A percentile compares a stretch with the other conserved stretches of the same genome.
Evolutionary conservation across 495 filamentous ascomycete species (phyloP).

Genomic region (Friedmanniomyces endolithicus): DNA sequence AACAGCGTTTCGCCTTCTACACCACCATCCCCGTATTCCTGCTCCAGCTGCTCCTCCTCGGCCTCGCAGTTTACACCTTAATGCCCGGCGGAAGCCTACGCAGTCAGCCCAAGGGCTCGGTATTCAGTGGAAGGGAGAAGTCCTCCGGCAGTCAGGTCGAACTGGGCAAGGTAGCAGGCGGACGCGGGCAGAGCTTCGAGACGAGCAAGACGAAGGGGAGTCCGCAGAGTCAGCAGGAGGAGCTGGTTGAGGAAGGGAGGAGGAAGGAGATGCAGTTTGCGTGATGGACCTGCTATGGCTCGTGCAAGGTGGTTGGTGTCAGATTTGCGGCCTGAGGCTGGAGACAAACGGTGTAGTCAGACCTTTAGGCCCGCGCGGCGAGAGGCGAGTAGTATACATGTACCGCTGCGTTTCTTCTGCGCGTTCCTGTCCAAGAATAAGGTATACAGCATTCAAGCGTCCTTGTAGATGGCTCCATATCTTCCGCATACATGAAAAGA

Average conservation of each 20-base stretch:
- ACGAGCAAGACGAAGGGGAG: slow-evolving; percentile 9
- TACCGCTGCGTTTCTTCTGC: too few relatives aligned
- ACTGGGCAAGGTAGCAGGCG: background rate
- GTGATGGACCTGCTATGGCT: background rate
- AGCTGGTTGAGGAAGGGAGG: background rate
- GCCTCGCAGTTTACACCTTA: slow-evolving; percentile 1
- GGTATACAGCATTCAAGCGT: too few relatives aligned
- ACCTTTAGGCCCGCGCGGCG: too few relatives aligned
- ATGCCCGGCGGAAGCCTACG: background rate
- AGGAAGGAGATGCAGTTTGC: slow-evolving; percentile 1
- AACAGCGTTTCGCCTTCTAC: slow-evolving; percentile 23
- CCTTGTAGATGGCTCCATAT: too few relatives aligned
- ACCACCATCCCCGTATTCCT: slow-evolving; percentile 18
- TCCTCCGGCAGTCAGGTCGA: background rate
- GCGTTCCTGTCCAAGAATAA: too few relatives aligned
- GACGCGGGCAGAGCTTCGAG: slow-evolving; percentile 1
- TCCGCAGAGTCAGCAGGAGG: slow-evolving; percentile 8
- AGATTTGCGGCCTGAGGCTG: too few relatives aligned
- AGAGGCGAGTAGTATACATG: too few relatives aligned
- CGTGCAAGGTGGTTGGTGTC: too few relatives aligned
- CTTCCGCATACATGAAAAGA: too few relatives aligned
- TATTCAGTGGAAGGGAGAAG: slow-evolving; percentile 9
- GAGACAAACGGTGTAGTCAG: too few relatives aligned
- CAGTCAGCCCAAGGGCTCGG: background rate
- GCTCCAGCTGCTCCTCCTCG: slow-evolving; percentile 16